Evolutionary conservation across 2,329 filamentous ascomycete species (phyloP).

Genomic region (Microsporum canis): DNA sequence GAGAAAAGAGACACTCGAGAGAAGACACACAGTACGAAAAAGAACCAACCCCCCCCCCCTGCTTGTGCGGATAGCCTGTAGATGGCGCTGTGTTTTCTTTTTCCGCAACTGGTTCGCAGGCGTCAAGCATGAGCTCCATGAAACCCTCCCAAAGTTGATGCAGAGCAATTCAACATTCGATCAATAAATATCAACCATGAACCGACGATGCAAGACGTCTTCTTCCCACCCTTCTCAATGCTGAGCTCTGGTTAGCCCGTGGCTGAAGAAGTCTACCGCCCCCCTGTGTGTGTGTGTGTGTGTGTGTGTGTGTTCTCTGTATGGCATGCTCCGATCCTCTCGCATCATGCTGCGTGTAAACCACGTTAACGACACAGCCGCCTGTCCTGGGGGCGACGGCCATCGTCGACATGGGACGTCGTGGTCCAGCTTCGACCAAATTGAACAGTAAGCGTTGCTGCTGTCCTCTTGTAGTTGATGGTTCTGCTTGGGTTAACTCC

Average conservation of each 20-base stretch:
- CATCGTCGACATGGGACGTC: not conserved
- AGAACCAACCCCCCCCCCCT: too few relatives aligned
- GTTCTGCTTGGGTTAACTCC: not conserved
- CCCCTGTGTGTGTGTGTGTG: not conserved
- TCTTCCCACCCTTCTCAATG: not conserved
- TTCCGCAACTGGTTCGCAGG: not conserved
- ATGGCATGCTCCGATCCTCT: not conserved
- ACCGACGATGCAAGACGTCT: too few relatives aligned
- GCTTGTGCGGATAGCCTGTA: not conserved
- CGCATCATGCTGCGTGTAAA: not conserved
- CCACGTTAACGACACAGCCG: not conserved
- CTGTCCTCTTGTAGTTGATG: not conserved
- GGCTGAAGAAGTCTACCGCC: not conserved
- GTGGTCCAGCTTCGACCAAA: not conserved
- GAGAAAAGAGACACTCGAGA: too few relatives aligned
- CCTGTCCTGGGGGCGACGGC: not conserved
- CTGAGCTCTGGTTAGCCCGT: not conserved
- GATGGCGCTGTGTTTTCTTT: not conserved
- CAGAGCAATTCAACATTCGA: too few relatives aligned
- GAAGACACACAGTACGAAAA: too few relatives aligned
- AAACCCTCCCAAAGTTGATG: too few relatives aligned
- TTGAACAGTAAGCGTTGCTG: not conserved
- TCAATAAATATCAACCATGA: too few relatives aligned
- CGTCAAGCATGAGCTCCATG: not conserved
- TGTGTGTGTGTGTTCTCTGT: not conserved